Base-by-base conservation (phyloP, 352 stramenopile genomes). In the Globisporangium viniferum region DNA sequence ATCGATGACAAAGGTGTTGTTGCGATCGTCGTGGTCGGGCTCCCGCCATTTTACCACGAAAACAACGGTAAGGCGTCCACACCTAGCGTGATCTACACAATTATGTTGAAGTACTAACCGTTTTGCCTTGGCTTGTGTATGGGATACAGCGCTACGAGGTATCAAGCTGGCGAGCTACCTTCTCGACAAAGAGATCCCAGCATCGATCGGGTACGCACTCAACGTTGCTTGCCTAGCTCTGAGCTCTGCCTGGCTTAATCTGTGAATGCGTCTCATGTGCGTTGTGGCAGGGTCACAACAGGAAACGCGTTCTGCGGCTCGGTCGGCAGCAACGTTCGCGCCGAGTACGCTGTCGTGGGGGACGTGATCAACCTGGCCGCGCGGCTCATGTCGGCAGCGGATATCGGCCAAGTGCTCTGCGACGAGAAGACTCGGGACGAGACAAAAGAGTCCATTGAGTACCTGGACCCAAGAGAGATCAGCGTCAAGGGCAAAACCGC, bases 1-100 rank as follows among this genome's bases (percentile, higher is more conserved):
- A 93, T 96, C 44, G 89, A 96, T 44, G 88, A 95, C 70, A 95
- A 96, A 71, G 89, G 89, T 22, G 87, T 85, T 0, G 76, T 95
- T 10, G 85, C 86, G 14, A 94, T 94, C 51, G 73, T 94, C 22
- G 85, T 82, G 12, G 82, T 96, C 27, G 88, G 89, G 0, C 72
- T 95, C 0, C 84, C 85, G 1, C 89, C 89, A 14, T 91, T 91
- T 62, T 93, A 90, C 68, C 87, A 94, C 67, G 83, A 96, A 76
- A 91, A 95, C 74, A 95, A 96, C 69, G 78, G 83, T 89, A 68
- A 33, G 53, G 66, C 20, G 0, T 8, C 0, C 5, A 20, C 33
- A n/a, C 20, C 15, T 5, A 18, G 44, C 49, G 8, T 57, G 24
- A 15, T 33, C 5, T 2, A 6, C 63, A 22, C 33, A 29, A 49